Evolutionary conservation across 495 filamentous ascomycete genomes (phyloP).

Genomic region (Tirmania nivea): DNA sequence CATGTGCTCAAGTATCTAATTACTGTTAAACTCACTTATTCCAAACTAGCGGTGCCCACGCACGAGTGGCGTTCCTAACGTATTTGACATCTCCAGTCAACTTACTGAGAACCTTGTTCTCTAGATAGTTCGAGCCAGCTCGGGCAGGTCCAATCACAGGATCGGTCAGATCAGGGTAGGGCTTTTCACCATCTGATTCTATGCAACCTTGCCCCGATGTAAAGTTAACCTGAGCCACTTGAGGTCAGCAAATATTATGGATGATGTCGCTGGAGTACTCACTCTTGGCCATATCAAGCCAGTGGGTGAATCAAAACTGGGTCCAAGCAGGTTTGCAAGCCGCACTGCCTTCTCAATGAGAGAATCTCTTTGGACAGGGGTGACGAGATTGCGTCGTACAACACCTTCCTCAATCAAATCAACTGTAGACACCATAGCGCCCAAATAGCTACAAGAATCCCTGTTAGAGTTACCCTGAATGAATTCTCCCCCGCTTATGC

Average conservation of each 20-base stretch:
- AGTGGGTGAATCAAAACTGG: conserved; percentile 17
- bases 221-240: conserved; percentile 7
- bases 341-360: conserved; percentile 11
- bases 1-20: not conserved
- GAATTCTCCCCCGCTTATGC: too few relatives aligned
- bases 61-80: conserved; percentile 15
- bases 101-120: conserved; percentile 15
- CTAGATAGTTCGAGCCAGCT: conserved; percentile 18
- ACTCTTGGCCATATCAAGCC: conserved; percentile 19
- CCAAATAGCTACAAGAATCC: conserved; percentile 12
- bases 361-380: conserved; percentile 6
- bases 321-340: conserved; percentile 16
- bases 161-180: conserved; percentile 11
- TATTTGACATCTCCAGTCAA: conserved; percentile 14
- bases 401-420: conserved; percentile 15
- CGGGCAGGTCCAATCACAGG: conserved; percentile 17
- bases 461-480: conserved; percentile 1
- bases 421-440: conserved; percentile 15
- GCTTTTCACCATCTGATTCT: conserved; percentile 9
- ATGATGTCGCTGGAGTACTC: not conserved
- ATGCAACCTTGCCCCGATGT: conserved; percentile 11
- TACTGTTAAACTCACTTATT: conserved; percentile 8
- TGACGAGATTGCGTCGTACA: conserved; percentile 2
- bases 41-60: conserved; percentile 19
- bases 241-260: not conserved